Percentiles rank a stretch among this genome's conserved stretches.
phyloP scores from a whole-genome alignment of 2,329 filamentous ascomycete genomes.

The Fusarium domesticum region DNA sequence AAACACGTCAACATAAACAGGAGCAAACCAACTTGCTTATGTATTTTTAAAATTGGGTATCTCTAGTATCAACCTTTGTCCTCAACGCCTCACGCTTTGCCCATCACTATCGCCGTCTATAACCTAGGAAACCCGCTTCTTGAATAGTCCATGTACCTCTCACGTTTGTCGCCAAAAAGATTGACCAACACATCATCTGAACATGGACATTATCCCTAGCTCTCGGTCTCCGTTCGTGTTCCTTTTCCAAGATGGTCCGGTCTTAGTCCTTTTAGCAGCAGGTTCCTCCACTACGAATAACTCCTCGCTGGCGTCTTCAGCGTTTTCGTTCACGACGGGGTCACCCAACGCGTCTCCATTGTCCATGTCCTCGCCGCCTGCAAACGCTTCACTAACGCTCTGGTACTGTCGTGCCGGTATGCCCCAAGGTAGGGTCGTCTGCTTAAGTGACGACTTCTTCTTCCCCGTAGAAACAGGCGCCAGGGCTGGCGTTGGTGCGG shows the following conservation, averaged over 20 bases:
- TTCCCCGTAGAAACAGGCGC: conserved; percentile 2
- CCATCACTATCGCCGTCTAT: no score
- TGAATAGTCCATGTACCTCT: no score
- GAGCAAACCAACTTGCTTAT: no score
- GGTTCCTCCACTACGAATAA: conserved; percentile 32
- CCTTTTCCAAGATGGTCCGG: conserved; percentile 1
- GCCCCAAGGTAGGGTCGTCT: conserved; percentile 25
- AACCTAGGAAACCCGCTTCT: no score
- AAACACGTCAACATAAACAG: no score
- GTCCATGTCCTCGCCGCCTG: conserved; percentile 13
- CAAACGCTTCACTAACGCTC: conserved; percentile 33
- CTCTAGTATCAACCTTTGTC: no score
- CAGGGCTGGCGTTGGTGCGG: not conserved
- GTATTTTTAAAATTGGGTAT: no score
- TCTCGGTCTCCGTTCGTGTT: conserved; percentile 2
- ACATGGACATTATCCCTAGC: conserved; percentile 8
- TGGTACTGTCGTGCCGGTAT: conserved; percentile 20
- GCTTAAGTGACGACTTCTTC: conserved; percentile 23
- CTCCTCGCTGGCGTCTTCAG: conserved; percentile 20
- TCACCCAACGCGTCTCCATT: not conserved
- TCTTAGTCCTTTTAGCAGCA: conserved; percentile 11
- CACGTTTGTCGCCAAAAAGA: no score
- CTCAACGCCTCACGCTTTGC: no score
- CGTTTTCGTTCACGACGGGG: not conserved
- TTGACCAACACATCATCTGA: not conserved